phyloP scores from a whole-genome alignment of 73 alveolate species.

The Paramecium pentaurelia region DNA sequence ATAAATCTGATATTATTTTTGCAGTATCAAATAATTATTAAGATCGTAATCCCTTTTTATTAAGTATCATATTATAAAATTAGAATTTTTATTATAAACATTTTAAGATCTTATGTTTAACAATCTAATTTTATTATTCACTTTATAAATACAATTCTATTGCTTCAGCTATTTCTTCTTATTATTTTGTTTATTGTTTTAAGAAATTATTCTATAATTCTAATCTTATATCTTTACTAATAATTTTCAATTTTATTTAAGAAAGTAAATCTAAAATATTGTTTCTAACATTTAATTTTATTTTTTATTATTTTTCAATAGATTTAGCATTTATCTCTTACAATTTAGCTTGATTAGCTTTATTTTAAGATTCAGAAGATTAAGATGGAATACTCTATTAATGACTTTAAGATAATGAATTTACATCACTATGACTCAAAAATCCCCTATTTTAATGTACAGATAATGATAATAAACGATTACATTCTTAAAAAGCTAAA shows the following conservation, averaged over 20 bases:
- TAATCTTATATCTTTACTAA: not conserved
- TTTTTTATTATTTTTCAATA: not conserved
- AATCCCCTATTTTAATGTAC: not conserved
- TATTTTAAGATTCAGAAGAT: not conserved
- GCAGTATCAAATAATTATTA: not conserved
- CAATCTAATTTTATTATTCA: not conserved
- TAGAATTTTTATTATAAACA: not conserved
- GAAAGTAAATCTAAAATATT: not conserved
- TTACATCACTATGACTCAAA: not conserved
- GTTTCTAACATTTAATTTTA: not conserved
- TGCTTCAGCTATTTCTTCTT: conserved; percentile 11
- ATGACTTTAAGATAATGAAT: not conserved
- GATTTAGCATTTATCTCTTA: not conserved
- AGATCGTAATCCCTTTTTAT: not conserved
- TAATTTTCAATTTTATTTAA: not conserved
- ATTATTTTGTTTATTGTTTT: not conserved
- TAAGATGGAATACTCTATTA: not conserved
- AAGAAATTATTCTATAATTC: not conserved
- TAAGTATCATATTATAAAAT: not conserved
- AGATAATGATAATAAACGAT: not conserved
- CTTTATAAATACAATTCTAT: not conserved
- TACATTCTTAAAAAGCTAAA: conserved; percentile 20
- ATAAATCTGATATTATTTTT: not conserved
- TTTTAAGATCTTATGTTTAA: not conserved
- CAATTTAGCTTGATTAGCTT: not conserved